Evolutionary conservation across 106 monocot genomes (phyloP).

Genomic region (Gastrodia elata): DNA sequence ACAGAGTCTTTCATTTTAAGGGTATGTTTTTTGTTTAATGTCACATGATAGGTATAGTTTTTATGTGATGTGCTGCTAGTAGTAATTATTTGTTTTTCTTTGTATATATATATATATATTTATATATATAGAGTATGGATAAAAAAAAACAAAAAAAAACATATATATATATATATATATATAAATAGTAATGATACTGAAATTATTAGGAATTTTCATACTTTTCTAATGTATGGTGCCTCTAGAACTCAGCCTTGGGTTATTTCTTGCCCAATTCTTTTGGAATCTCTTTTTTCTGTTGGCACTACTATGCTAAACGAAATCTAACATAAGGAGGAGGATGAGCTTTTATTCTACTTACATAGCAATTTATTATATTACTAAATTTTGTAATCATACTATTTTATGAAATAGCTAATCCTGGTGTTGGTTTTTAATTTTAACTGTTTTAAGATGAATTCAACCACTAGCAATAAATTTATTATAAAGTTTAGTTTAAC

Average conservation of each 20-base stretch:
- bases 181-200: no score
- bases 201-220: background rate
- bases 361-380: background rate
- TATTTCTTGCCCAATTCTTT: background rate
- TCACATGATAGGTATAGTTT: background rate
- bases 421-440: background rate
- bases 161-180: no score
- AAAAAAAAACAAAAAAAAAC: no score
- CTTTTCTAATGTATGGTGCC: background rate
- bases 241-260: background rate
- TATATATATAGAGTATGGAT: no score
- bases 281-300: background rate
- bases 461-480: background rate
- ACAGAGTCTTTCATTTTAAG: background rate
- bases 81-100: background rate
- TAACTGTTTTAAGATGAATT: background rate
- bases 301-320: background rate
- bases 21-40: background rate
- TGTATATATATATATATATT: background rate
- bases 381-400: background rate
- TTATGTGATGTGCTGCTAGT: background rate
- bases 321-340: background rate
- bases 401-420: background rate
- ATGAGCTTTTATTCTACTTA: background rate
- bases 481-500: background rate